Base-by-base conservation (phyloP, 1,284 basidiomycete species). In the Amylostereum areolatum region DNA sequence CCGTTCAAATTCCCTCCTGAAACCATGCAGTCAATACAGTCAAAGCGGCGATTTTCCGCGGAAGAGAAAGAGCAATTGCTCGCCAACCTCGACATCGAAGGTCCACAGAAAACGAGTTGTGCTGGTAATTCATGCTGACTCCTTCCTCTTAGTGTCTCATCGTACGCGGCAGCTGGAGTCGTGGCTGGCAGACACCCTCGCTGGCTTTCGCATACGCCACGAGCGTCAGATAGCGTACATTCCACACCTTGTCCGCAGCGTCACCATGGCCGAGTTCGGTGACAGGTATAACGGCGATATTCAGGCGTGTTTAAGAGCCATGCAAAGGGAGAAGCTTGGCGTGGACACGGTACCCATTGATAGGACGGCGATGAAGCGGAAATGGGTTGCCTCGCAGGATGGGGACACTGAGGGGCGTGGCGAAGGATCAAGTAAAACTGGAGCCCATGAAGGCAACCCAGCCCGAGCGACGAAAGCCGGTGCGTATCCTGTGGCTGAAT, bases 61-160 rank as follows among this genome's bases (percentile, higher is more conserved):
- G 84, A 87, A 56, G 85, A 89, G 66, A 89, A 89, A 59, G 69
- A 76, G 35, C 83, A 89, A 55, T 73, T 90, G 2, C 67, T 89
- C 28, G 75, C 76, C 42, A 90, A 90, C 62, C 74, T 90, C 47
- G 85, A 89, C 55, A 76, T 89, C 52, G 87, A 90, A 78, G 84
- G 87, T 86, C 56, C 11, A 65, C 18, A 18, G 18, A 18, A 18
- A 18, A 18, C 18, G 18, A 18, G 18, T 18, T 18, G 18, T 18
- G 18, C 18, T 18, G 18, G 18, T 18, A 18, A 18, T 18, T 18
- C 18, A 18, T 18, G 18, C 18, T 18, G 18, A 61, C 34, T 43
- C 35, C 12, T 45, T 46, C 34, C n/a, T 47, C 25, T 25, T 59
- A 88, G 86, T 88, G 52, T 76, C 81, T 51, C 83, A 86, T 64